Evolutionary conservation across 352 stramenopile species (phyloP).

Genomic region (Labyrinthula sp.): DNA sequence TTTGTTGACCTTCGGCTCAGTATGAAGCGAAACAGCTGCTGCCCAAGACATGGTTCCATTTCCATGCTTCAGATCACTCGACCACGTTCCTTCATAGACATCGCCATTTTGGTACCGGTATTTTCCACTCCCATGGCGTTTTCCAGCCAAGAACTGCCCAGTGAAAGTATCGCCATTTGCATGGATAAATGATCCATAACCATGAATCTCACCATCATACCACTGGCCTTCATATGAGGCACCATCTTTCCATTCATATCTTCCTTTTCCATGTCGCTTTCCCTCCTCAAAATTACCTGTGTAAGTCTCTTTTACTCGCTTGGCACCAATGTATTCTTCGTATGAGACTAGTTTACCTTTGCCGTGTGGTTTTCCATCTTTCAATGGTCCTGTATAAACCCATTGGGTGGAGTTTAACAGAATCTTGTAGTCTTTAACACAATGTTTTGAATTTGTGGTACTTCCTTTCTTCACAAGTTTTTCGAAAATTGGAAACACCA

Average conservation of each 20-base stretch:
- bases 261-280: slow-evolving; percentile 53
- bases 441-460: no score
- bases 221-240: slow-evolving; percentile 44
- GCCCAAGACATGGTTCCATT: slow-evolving; percentile 11
- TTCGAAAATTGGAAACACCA: no score
- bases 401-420: no score
- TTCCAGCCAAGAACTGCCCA: slow-evolving; percentile 39
- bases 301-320: no score
- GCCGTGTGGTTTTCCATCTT: no score
- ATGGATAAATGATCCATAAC: slow-evolving; percentile 42
- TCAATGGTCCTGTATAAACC: no score
- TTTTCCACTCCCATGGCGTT: slow-evolving; percentile 32
- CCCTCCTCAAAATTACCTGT: slow-evolving; percentile 36
- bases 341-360: no score
- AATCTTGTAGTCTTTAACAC: no score
- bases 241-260: slow-evolving; percentile 42
- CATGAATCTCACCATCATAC: slow-evolving; percentile 40
- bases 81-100: slow-evolving; percentile 7
- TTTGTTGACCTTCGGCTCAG: no score
- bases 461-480: no score
- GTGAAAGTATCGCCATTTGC: slow-evolving; percentile 39
- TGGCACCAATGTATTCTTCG: no score
- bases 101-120: slow-evolving; percentile 24
- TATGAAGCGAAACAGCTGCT: no score
- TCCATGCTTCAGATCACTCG: slow-evolving; percentile 8